Percentiles rank a stretch among this genome's conserved stretches.
Evolutionary conservation across 1,284 basidiomycete species (phyloP).

Genomic region (Golubevia sp.): DNA sequence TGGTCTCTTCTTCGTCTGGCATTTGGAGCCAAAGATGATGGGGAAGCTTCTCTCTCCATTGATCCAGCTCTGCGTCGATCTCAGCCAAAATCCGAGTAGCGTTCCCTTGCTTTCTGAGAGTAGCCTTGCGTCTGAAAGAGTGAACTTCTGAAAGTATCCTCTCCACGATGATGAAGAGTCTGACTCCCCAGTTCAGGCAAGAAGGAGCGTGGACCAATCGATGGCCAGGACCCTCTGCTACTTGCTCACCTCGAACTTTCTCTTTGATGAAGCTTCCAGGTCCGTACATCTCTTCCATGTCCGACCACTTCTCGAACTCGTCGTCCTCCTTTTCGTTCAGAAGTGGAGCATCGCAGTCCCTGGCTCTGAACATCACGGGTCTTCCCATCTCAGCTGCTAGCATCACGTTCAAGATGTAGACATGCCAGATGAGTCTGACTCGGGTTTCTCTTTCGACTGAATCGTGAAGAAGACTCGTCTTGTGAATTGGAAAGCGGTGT

Average conservation of each 20-base stretch:
- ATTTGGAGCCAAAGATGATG: slow-evolving; percentile 21
- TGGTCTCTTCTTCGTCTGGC: slow-evolving; percentile 11
- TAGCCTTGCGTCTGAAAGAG: slow-evolving; percentile 41
- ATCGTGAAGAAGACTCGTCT: slow-evolving; percentile 34
- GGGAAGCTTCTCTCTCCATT: slow-evolving; percentile 34
- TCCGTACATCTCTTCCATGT: slow-evolving; percentile 30
- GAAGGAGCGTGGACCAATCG: slow-evolving; percentile 33
- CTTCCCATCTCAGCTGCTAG: slow-evolving; percentile 64
- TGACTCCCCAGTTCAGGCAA: slow-evolving; percentile 39
- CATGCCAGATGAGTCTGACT: slow-evolving; percentile 63
- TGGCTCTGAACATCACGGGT: slow-evolving; percentile 60
- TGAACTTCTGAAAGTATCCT: slow-evolving; percentile 41
- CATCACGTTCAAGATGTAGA: slow-evolving; percentile 63
- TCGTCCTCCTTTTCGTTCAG: slow-evolving; percentile 62
- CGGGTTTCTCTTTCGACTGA: slow-evolving; percentile 56
- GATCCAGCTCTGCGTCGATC: slow-evolving; percentile 33
- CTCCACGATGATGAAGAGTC: slow-evolving; percentile 46
- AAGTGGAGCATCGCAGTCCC: slow-evolving; percentile 61
- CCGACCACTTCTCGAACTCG: slow-evolving; percentile 63
- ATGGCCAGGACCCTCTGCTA: background rate
- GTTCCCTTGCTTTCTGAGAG: slow-evolving; percentile 32
- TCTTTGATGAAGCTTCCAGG: background rate
- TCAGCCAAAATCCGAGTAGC: slow-evolving; percentile 25
- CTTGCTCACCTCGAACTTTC: background rate
- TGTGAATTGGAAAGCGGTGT: slow-evolving; percentile 52